Conservation (phyloP, 352 stramenopile species). For the Globisporangium rhizosaccharum region DNA sequence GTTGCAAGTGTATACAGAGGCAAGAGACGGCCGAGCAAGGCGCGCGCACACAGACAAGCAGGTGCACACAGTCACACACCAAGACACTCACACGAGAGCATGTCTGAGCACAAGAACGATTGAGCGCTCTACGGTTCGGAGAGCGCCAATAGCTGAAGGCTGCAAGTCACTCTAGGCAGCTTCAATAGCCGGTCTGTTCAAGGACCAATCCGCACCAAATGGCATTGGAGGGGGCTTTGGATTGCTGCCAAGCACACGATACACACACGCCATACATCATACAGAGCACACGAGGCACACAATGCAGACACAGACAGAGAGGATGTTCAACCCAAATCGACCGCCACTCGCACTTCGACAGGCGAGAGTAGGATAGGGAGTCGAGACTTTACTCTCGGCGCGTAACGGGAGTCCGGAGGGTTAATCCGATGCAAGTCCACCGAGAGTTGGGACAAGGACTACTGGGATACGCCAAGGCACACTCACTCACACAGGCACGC, state of each 20-base stretch:
- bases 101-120: conserved; percentile 92
- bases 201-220: conserved; percentile 82
- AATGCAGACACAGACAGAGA: conserved; percentile 12
- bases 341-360: conserved; percentile 35
- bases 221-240: conserved; percentile 81
- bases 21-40: too few relatives aligned
- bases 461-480: conserved; percentile 74
- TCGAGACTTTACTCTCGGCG: conserved; percentile 55
- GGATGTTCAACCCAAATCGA: conserved; percentile 78
- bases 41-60: neutral
- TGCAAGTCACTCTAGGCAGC: conserved; percentile 78
- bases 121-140: conserved; percentile 59
- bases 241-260: conserved; percentile 48
- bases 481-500: conserved; percentile 16
- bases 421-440: conserved; percentile 88
- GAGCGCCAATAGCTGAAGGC: conserved; percentile 88
- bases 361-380: conserved; percentile 56
- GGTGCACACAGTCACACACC: conserved; percentile 12
- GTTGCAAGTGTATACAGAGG: neutral
- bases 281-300: conserved; percentile 2
- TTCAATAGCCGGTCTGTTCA: conserved; percentile 93
- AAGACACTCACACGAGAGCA: conserved; percentile 12
- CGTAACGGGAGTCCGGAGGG: conserved; percentile 89
- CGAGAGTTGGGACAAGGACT: conserved; percentile 76
- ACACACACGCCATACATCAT: conserved; percentile 17